These are phyloP conservation scores for Claviceps maximensis DNA, from an alignment of 2,329 filamentous ascomycete species.

Conservation along the genomic window DNA sequence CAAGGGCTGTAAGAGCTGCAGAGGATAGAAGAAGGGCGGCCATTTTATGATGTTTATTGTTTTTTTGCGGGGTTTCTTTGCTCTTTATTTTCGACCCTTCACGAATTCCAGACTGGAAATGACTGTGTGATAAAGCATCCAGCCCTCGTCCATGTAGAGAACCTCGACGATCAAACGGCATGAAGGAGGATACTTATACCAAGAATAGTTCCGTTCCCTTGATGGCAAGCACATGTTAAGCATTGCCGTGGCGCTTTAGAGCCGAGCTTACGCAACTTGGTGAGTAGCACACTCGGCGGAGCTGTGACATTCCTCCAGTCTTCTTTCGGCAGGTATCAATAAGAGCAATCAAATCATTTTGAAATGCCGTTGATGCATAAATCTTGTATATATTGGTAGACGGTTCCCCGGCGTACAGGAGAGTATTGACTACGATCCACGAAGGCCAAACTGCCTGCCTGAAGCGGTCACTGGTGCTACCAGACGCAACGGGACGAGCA, in stretches of 20 bases:
- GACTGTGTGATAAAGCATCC: neutral
- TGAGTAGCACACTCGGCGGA: neutral
- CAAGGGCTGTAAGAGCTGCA: conserved; percentile 9
- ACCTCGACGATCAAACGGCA: neutral
- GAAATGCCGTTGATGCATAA: no score
- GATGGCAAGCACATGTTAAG: neutral
- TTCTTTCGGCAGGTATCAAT: no score
- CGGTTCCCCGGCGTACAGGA: no score
- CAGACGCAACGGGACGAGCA: no score
- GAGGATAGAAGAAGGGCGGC: conserved; percentile 6
- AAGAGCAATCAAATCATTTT: no score
- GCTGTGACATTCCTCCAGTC: neutral
- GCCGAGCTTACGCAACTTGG: neutral
- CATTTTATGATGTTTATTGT: conserved; percentile 2
- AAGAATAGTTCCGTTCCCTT: no score
- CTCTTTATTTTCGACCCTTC: neutral
- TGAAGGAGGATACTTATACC: neutral
- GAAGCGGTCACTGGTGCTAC: neutral
- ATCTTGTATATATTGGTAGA: no score
- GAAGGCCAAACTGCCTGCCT: neutral
- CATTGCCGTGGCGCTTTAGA: neutral
- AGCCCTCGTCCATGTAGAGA: neutral
- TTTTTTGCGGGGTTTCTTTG: neutral
- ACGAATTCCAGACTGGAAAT: neutral
- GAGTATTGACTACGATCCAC: neutral